phyloP scores from a whole-genome alignment of 2,329 filamentous ascomycete species.

The Camillea tinctor region DNA sequence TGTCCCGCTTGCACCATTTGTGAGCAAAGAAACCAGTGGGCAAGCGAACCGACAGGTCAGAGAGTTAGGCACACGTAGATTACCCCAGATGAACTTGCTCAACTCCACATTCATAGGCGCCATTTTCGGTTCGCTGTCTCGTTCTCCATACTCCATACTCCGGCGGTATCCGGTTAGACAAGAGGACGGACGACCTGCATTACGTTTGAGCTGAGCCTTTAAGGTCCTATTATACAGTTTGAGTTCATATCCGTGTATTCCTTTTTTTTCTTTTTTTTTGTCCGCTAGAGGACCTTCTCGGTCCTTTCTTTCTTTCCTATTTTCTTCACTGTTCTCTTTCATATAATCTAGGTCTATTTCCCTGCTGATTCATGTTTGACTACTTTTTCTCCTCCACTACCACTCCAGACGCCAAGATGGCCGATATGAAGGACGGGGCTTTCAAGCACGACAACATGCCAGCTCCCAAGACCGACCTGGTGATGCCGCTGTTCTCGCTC shows the following conservation, averaged over 20 bases:
- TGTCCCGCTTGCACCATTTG: not conserved
- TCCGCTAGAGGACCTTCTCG: not conserved
- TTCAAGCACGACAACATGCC: constrained; percentile 59
- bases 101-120: constrained; percentile 9
- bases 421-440: constrained; percentile 44
- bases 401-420: constrained; percentile 31
- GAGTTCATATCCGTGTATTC: constrained; percentile 3
- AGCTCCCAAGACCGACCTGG: constrained; percentile 45
- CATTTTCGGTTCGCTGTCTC: constrained; percentile 21
- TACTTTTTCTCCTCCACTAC: not conserved
- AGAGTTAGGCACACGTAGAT: constrained; percentile 8
- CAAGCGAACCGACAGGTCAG: too few relatives aligned
- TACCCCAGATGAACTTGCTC: not conserved
- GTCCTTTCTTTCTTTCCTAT: not conserved
- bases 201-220: constrained; percentile 14
- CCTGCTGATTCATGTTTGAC: too few relatives aligned
- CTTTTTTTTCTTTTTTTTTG: not conserved
- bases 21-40: not conserved
- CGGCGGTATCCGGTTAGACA: constrained; percentile 20
- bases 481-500: constrained; percentile 67
- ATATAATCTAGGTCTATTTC: not conserved
- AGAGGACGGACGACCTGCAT: constrained; percentile 7
- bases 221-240: constrained; percentile 9
- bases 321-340: too few relatives aligned
- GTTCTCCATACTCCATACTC: constrained; percentile 5